A percentile compares a stretch with the other conserved stretches of the same genome.
Evolutionary conservation across 257 asterid species (phyloP).

Genomic region (Ajuga chamaepitys): DNA sequence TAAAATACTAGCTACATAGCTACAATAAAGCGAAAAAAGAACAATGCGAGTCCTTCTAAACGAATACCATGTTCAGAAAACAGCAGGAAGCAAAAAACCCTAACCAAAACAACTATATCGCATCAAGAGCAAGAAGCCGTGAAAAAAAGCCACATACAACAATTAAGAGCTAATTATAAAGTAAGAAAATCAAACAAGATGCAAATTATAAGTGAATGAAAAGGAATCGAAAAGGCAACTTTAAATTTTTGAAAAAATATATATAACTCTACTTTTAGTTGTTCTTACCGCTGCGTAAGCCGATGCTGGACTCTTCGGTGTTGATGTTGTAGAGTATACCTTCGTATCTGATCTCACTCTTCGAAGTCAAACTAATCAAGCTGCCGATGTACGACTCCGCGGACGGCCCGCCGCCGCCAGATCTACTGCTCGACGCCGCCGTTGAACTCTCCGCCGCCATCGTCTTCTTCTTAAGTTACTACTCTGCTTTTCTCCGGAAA

Average conservation of each 20-base stretch:
- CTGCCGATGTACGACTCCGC: conserved; percentile 93
- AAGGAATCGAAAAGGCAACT: not conserved
- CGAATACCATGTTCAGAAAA: not conserved
- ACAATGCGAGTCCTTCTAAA: not conserved
- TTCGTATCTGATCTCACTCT: conserved; percentile 94
- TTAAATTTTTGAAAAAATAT: not conserved
- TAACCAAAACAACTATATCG: not conserved
- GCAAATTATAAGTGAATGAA: not conserved
- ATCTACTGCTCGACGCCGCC: conserved; percentile 42
- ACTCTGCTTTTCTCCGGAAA: conserved; percentile 3
- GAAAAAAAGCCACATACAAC: not conserved
- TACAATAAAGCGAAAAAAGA: not conserved
- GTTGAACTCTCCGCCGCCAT: conserved; percentile 75
- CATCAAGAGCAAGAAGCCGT: not conserved
- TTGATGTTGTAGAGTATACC: conserved; percentile 83
- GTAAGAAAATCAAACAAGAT: not conserved
- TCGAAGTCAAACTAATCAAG: conserved; percentile 88
- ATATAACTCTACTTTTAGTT: not conserved
- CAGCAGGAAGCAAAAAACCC: not conserved
- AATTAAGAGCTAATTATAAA: not conserved
- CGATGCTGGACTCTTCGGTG: conserved; percentile 96
- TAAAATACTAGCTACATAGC: not conserved
- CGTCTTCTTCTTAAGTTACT: conserved; percentile 6
- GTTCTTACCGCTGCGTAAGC: conserved; percentile 71
- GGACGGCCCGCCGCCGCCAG: conserved; percentile 58